Percentiles rank a stretch among this genome's conserved stretches.
These are phyloP conservation scores for Jamesozyma jinghongensis DNA, from an alignment of 805 yeast genomes.

Conservation along the genomic window DNA sequence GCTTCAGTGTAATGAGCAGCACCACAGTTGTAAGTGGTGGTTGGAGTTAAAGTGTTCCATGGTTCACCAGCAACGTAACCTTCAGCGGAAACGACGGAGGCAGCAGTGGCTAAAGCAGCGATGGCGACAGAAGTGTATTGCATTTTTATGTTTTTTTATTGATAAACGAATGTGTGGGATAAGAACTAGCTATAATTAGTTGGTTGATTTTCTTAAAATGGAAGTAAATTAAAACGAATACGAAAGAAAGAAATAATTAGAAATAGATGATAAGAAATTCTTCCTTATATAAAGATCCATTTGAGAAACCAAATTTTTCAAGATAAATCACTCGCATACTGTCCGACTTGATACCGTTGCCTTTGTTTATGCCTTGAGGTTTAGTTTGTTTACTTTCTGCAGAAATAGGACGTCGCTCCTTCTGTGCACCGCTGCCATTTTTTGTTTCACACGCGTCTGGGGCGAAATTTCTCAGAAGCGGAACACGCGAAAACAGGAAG, in stretches of 20 bases:
- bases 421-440: no score
- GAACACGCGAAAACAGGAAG: no score
- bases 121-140: conserved; percentile 18
- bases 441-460: no score
- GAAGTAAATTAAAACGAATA: not conserved
- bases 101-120: conserved; percentile 14
- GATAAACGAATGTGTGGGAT: conserved; percentile 1
- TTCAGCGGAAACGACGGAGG: conserved; percentile 14
- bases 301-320: no score
- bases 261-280: conserved; percentile 5
- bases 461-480: no score
- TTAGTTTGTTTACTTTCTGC: no score
- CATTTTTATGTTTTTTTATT: conserved; percentile 12
- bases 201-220: not conserved
- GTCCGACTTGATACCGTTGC: no score
- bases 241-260: not conserved
- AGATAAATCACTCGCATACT: no score
- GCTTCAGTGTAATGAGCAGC: conserved; percentile 44
- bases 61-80: conserved; percentile 24
- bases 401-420: no score
- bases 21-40: conserved; percentile 44
- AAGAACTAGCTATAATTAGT: conserved; percentile 3
- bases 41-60: conserved; percentile 67
- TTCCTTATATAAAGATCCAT: not conserved
- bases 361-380: no score